Conservation (phyloP, 305 asterid genomes). For the Fraxinus platypoda region DNA sequence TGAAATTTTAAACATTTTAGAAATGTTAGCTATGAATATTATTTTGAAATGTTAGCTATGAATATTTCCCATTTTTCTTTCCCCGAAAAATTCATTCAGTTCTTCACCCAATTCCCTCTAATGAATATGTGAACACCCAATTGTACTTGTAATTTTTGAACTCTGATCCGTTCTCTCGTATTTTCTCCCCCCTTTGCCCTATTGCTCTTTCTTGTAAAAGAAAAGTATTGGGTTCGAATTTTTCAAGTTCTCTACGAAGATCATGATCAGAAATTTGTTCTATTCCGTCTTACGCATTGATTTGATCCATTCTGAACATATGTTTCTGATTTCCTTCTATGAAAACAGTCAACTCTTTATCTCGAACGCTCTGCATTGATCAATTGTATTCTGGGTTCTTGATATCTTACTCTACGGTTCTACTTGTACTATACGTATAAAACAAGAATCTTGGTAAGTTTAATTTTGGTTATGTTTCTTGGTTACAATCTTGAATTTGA, state of each 20-base stretch:
- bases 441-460: constrained; percentile 24
- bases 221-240: not conserved
- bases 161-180: constrained; percentile 24
- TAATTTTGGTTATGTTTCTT: constrained; percentile 5
- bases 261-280: not conserved
- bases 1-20: too few relatives aligned
- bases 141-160: not conserved
- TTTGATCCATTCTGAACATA: not conserved
- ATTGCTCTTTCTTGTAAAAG: not conserved
- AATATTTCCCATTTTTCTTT: too few relatives aligned
- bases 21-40: too few relatives aligned
- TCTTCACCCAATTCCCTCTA: too few relatives aligned
- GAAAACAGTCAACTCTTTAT: not conserved
- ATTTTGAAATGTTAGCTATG: too few relatives aligned
- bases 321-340: not conserved
- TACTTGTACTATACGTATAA: constrained; percentile 3
- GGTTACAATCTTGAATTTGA: constrained; percentile 6
- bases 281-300: constrained; percentile 1
- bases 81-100: too few relatives aligned
- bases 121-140: not conserved
- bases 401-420: constrained; percentile 21
- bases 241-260: constrained; percentile 4
- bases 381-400: constrained; percentile 19
- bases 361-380: constrained; percentile 20
- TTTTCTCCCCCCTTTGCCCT: not conserved